Evolutionary conservation across 768 basidiomycete species (phyloP), one percentile per base, ranked within the genome.

Genomic region (Phaeotremella skinneri): DNA sequence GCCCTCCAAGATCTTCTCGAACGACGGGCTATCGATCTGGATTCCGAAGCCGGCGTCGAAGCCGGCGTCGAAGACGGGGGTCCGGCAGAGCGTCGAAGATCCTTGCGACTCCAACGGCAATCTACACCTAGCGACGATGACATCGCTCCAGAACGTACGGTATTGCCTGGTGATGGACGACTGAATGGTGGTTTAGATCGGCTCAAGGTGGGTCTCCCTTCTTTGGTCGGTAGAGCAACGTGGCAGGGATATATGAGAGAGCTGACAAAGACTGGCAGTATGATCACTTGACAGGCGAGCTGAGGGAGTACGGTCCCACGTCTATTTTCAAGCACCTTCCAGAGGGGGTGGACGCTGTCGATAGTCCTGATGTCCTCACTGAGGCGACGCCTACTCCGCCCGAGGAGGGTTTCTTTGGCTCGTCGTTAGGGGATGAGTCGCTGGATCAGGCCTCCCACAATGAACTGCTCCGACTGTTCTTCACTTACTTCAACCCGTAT

Each of bases 261-360:
- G 9, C 17, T 7, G 34, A 37, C 34, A 37, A 37, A n/a, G n/a
- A n/a, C n/a, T n/a, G n/a, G 32, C 23, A 59, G 58, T 14, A 52
- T 42, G 58, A 59, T 29, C 50, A 37, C 0, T 61, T 72, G 2
- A 59, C 59, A 9, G 90, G 51, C 39, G 58, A 52, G 31, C 30
- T 52, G 23, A 21, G 30, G 29, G 52, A 59, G 29, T 59, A 63
- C 32, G 62, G 57, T 11, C 62, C 62, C 21, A 59, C 62, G 7
- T 59, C 58, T 14, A 51, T 57, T 4, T 63, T 55, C 52, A 58
- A 53, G 53, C 62, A 63, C 34, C 41, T 63, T 7, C 41, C 52
- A n/a, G 49, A 62, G 54, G 13, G 21, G n/a, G n/a, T n/a, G n/a
- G n/a, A n/a, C n/a, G n/a, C n/a, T 37, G 34, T 37, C 17, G 34